Conservation (phyloP, 495 filamentous ascomycete genomes). For the Xylaria curta region DNA sequence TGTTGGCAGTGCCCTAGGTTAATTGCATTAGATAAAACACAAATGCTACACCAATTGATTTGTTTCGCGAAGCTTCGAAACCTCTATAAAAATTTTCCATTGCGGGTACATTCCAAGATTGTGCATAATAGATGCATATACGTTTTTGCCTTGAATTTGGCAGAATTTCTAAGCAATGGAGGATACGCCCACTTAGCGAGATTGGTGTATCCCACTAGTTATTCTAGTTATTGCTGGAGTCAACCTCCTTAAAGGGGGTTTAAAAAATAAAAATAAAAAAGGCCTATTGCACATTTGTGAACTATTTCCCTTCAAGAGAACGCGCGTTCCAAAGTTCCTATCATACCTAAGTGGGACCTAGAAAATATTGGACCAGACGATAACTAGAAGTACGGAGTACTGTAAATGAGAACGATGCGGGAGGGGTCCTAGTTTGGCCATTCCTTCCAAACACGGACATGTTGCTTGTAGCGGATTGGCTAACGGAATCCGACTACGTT, state of each 20-base stretch:
- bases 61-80: background rate
- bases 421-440: background rate
- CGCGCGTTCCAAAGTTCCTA: constrained; percentile 9
- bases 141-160: background rate
- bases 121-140: background rate
- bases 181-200: background rate
- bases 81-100: constrained; percentile 1
- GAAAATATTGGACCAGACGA: background rate
- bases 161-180: background rate
- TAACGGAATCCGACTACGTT: background rate
- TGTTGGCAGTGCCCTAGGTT: background rate
- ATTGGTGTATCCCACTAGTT: constrained; percentile 1
- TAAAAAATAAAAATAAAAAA: too few relatives aligned
- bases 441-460: constrained; percentile 30
- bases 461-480: constrained; percentile 36
- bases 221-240: constrained; percentile 15
- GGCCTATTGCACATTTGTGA: background rate
- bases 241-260: background rate
- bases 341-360: background rate
- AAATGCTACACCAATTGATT: background rate
- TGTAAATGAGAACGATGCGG: background rate
- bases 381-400: background rate
- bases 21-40: constrained; percentile 13
- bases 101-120: background rate
- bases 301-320: background rate